Conservation (phyloP, 2,329 filamentous ascomycete genomes). For the Nectriaceae sp. region DNA sequence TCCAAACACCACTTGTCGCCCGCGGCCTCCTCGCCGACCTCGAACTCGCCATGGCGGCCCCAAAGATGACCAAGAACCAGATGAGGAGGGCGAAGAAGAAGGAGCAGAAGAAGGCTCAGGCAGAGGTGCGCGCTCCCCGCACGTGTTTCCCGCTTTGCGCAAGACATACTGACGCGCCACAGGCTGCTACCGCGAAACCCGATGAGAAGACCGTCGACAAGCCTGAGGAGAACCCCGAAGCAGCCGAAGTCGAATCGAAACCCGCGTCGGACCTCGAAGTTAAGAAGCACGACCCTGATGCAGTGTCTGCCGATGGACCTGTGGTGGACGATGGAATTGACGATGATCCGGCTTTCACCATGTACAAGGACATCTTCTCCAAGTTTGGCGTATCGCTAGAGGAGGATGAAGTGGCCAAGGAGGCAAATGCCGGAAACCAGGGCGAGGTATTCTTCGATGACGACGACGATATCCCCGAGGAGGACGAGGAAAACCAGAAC, state of each 20-base stretch:
- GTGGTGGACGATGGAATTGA: slow-evolving; percentile 62
- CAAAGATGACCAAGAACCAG: slow-evolving; percentile 91
- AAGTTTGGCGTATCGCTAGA: slow-evolving; percentile 71
- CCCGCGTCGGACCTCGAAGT: slow-evolving; percentile 42
- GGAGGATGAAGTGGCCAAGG: slow-evolving; percentile 64
- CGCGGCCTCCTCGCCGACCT: slow-evolving; percentile 26
- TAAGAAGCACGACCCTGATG: slow-evolving; percentile 41
- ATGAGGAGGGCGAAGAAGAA: slow-evolving; percentile 93
- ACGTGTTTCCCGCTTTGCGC: neutral
- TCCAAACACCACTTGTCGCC: slow-evolving; percentile 28
- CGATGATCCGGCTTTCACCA: slow-evolving; percentile 76
- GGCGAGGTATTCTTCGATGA: slow-evolving; percentile 83
- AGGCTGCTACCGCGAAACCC: slow-evolving; percentile 18
- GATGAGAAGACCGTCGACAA: slow-evolving; percentile 18
- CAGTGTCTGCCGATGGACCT: slow-evolving; percentile 46
- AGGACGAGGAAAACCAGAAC: slow-evolving; percentile 70
- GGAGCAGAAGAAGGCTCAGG: slow-evolving; percentile 73
- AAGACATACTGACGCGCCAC: slow-evolving; percentile 19
- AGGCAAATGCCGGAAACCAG: slow-evolving; percentile 71
- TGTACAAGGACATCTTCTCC: slow-evolving; percentile 80
- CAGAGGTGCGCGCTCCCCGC: slow-evolving; percentile 45
- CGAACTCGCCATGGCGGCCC: slow-evolving; percentile 55
- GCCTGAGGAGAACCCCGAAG: slow-evolving; percentile 19
- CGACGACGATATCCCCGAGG: slow-evolving; percentile 83
- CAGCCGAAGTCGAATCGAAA: slow-evolving; percentile 36